Base-by-base conservation (phyloP, 495 filamentous ascomycete species). In the Neurospora pannonica region DNA sequence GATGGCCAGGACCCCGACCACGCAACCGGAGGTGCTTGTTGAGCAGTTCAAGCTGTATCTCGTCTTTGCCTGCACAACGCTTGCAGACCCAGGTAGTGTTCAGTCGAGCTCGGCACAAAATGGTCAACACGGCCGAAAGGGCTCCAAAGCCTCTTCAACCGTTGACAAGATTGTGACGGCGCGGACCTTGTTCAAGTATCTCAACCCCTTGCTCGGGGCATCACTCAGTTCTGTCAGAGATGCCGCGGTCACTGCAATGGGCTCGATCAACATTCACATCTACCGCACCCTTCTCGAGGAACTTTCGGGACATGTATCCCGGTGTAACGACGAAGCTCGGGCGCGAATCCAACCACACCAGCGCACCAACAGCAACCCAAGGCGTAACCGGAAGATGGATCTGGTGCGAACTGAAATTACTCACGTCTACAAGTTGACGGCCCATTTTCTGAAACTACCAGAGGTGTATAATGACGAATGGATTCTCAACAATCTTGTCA, bases 41-140 rank as follows among this genome's bases (percentile, higher is more conserved):
- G 96, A 98, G 79, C 96, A 99, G 81, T 99, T 95, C 95, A 98
- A 97, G 82, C 85, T 98, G n/a, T 98, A 98, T 79, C 87, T 99
- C 54, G 93, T 97, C 62, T 97, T 98, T 83, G 97, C 97, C 7
- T 99, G 97, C 80, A 97, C 94, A 10, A 99, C 97, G 0, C 86
- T 99, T 37, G 95, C 92, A 38, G 95, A 94, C 74, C 89, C 93
- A 21, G 95, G 94, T 21, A 89, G 87, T 21, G 86, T 88, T 38
- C 89, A 88, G 54, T 89, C 87, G 77, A 89, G 79, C 70, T 74
- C 79, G 78, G 77, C 88, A 83, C 87, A 84, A 76, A 88, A 89
- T 75, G 86, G 87, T n/a, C 93, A 97, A 77, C 95, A 99, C 80
- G 88, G 89, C 5, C 89, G 96, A 43, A 97, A 95, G 79, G 87